Base-by-base conservation (phyloP, 179 eudicot species). In the Beta lomatogona region DNA sequence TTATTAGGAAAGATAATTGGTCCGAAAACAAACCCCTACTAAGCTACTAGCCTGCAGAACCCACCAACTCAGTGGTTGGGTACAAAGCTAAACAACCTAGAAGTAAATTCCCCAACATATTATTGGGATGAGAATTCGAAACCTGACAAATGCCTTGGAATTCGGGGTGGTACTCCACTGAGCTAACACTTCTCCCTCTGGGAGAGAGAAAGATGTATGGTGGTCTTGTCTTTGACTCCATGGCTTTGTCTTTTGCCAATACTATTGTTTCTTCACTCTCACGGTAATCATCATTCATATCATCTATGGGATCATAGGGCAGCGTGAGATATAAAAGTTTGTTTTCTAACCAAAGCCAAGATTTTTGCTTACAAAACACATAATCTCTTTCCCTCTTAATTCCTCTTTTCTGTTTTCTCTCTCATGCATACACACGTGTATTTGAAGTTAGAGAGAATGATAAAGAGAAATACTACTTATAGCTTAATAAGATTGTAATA, bases 291-390 rank as follows among this genome's bases (percentile, higher is more conserved):
- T 87, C 87, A 81, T 80, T 77, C 87, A 82, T 84, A 67, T 71
- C 86, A 80, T 82, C 86, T 77, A 68, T 64, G 52, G 52, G 83
- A 81, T 82, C 79, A 84, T 81, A 86, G 78, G 81, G 79, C 77
- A 83, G 84, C 84, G 79, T 84, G 84, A 77, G 70, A 81, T 74
- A 78, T 74, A 76, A 79, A 85, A 76, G 88, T 82, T 87, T 85
- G 86, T 90, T 86, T 90, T 86, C 79, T 84, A 83, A 85, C 89
- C 87, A 92, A 36, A 87, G 90, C 86, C 86, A 89, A 82, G 82
- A 89, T 87, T 82, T 90, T 92, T 88, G 92, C 95, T 92, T 92
- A 89, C 87, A 89, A 82, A 25, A 73, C 90, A 92, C 90, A 92
- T 89, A 75, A 89, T 85, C 89, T 78, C 78, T 72, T 48, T 48